phyloP scores from a whole-genome alignment of 2,329 filamentous ascomycete genomes.

The Epichloe sylvatica region DNA sequence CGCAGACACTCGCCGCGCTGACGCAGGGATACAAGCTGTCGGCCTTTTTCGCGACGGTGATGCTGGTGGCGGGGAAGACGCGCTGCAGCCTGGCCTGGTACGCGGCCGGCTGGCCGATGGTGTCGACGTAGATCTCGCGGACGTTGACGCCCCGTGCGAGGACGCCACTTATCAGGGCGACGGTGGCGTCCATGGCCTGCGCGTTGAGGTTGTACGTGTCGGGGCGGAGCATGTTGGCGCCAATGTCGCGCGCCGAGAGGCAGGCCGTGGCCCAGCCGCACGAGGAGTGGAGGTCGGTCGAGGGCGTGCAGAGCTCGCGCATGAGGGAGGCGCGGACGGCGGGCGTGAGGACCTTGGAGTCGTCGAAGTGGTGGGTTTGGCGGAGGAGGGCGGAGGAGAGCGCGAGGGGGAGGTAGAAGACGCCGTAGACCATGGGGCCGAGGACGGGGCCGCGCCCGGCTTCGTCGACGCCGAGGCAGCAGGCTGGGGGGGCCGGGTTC shows the following conservation, averaged over 20 bases:
- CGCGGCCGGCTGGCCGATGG: slow-evolving; percentile 65
- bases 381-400: slow-evolving; percentile 60
- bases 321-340: slow-evolving; percentile 61
- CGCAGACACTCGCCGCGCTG: slow-evolving; percentile 83
- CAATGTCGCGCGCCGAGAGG: slow-evolving; percentile 78
- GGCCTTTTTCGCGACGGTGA: slow-evolving; percentile 80
- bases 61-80: slow-evolving; percentile 63
- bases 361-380: slow-evolving; percentile 73
- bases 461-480: slow-evolving; percentile 82
- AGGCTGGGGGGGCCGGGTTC: slow-evolving; percentile 23
- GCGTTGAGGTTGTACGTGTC: slow-evolving; percentile 80
- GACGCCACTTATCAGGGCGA: slow-evolving; percentile 65
- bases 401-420: slow-evolving; percentile 62
- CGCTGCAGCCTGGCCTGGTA: slow-evolving; percentile 78
- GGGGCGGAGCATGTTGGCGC: slow-evolving; percentile 59
- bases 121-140: slow-evolving; percentile 86
- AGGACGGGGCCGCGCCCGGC: slow-evolving; percentile 89
- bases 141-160: slow-evolving; percentile 68
- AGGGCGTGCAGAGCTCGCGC: slow-evolving; percentile 53
- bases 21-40: slow-evolving; percentile 88
- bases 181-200: slow-evolving; percentile 86
- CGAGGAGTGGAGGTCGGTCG: slow-evolving; percentile 29
- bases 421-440: slow-evolving; percentile 60
- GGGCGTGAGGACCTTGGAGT: slow-evolving; percentile 82
- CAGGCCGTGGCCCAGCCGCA: slow-evolving; percentile 77